Percentiles rank a stretch among this genome's conserved stretches.
These are phyloP conservation scores for Eleusine indica DNA, from an alignment of 176 grass and related monocot species.

Conservation along the genomic window DNA sequence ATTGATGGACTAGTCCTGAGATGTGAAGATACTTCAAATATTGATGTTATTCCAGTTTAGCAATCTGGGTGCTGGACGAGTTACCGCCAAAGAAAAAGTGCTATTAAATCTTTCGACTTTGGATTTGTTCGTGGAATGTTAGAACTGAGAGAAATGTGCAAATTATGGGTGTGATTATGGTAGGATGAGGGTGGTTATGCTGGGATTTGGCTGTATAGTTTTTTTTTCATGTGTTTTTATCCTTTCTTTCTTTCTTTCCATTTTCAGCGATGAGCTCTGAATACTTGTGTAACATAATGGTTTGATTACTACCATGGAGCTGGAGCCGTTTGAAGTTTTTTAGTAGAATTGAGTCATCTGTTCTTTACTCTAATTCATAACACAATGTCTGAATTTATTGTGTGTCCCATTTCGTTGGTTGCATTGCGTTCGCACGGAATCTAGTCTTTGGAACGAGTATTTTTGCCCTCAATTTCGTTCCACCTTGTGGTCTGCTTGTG, in stretches of 20 bases:
- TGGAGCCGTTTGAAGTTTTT: background rate
- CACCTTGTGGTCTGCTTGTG: no score
- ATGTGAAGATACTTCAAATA: constrained; percentile 91
- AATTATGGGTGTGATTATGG: constrained; percentile 77
- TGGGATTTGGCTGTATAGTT: constrained; percentile 71
- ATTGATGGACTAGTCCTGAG: constrained; percentile 84
- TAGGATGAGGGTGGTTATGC: constrained; percentile 50
- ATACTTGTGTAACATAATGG: constrained; percentile 51
- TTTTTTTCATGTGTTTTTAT: constrained; percentile 41
- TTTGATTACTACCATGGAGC: constrained; percentile 42
- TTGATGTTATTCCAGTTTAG: constrained; percentile 89
- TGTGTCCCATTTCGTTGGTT: no score
- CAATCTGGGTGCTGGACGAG: constrained; percentile 25
- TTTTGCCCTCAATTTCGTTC: no score
- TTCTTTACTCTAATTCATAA: background rate
- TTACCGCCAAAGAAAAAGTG: constrained; percentile 34
- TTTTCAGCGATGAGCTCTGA: constrained; percentile 45
- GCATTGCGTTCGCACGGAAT: no score
- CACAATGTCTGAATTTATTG: no score
- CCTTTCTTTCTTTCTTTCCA: background rate
- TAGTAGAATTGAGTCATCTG: background rate
- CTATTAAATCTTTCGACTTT: constrained; percentile 55
- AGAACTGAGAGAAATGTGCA: constrained; percentile 54
- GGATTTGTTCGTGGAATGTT: constrained; percentile 50
- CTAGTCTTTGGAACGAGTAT: no score